Percentiles rank a stretch among this genome's conserved stretches.
phyloP scores from a whole-genome alignment of 352 stramenopile genomes.

The Phytophthora ramorum region DNA sequence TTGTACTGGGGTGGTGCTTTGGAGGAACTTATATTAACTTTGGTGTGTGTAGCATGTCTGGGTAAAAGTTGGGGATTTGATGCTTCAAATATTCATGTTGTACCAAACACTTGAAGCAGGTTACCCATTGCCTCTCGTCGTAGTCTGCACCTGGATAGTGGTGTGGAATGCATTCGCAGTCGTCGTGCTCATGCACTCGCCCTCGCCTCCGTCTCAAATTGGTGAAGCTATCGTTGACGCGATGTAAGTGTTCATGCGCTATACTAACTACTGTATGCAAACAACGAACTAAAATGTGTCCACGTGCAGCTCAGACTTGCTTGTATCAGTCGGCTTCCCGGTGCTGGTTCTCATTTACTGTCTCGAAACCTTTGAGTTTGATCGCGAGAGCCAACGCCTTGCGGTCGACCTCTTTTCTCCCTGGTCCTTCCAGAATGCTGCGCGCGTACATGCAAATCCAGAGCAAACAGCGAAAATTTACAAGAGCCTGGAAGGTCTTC shows the following conservation, averaged over 20 bases:
- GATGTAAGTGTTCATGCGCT: constrained; percentile 15
- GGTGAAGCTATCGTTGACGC: constrained; percentile 27
- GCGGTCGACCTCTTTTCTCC: constrained; percentile 16
- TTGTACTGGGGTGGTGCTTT: background rate
- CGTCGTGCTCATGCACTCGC: constrained; percentile 16
- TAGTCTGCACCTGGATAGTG: constrained; percentile 29
- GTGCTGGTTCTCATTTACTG: constrained; percentile 37
- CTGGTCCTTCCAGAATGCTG: constrained; percentile 32
- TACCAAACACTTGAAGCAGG: constrained; percentile 32
- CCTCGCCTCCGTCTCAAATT: constrained; percentile 21
- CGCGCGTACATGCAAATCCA: constrained; percentile 32
- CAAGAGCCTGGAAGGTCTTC: constrained; percentile 39
- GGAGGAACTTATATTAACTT: background rate
- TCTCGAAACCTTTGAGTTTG: constrained; percentile 36
- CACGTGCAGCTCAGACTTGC: constrained; percentile 39
- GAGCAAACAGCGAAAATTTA: constrained; percentile 22
- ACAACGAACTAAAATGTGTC: background rate
- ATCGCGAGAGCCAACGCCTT: constrained; percentile 26
- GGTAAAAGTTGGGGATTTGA: constrained; percentile 30
- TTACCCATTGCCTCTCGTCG: constrained; percentile 25
- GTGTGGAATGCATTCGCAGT: constrained; percentile 32
- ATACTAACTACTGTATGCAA: too few relatives aligned
- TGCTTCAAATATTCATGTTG: constrained; percentile 24
- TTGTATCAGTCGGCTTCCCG: constrained; percentile 40
- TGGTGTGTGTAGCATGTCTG: constrained; percentile 16